A percentile compares a stretch with the other conserved stretches of the same genome.
These are phyloP conservation scores for Lentinula aciculospora DNA, from an alignment of 768 basidiomycete genomes.

Conservation along the genomic window DNA sequence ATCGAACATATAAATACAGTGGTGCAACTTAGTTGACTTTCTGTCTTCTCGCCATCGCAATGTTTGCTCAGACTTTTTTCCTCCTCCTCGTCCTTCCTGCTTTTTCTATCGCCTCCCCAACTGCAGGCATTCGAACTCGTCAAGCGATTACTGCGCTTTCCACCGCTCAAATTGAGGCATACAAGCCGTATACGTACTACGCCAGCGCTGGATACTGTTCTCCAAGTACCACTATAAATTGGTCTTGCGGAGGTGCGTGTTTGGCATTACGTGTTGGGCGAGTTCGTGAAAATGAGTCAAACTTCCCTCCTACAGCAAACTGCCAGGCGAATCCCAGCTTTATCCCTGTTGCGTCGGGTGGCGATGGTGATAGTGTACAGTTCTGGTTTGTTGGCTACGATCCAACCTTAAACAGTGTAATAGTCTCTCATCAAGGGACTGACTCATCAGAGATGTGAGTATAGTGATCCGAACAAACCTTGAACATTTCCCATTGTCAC, in stretches of 20 bases:
- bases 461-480: too few relatives aligned
- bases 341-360: slow-evolving; percentile 42
- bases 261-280: not conserved
- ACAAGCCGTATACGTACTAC: slow-evolving; percentile 27
- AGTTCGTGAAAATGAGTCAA: not conserved
- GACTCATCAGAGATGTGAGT: slow-evolving; percentile 19
- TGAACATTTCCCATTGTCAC: too few relatives aligned
- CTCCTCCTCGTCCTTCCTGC: not conserved
- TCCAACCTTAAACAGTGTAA: slow-evolving; percentile 10
- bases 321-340: slow-evolving; percentile 44
- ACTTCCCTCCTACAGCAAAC: slow-evolving; percentile 24
- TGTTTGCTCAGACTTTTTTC: not conserved
- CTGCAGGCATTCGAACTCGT: not conserved
- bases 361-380: slow-evolving; percentile 35
- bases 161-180: slow-evolving; percentile 21
- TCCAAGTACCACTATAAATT: slow-evolving; percentile 25
- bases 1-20: not conserved
- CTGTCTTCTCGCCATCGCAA: not conserved
- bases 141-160: slow-evolving; percentile 1
- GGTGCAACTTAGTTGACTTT: not conserved
- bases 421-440: slow-evolving; percentile 19
- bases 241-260: slow-evolving; percentile 35
- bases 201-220: slow-evolving; percentile 34
- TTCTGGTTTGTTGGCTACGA: slow-evolving; percentile 45
- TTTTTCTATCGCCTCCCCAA: not conserved